Percentiles rank a stretch among this genome's conserved stretches.
Conservation (phyloP, 345 rosid genomes). For the Aquilaria sinensis region DNA sequence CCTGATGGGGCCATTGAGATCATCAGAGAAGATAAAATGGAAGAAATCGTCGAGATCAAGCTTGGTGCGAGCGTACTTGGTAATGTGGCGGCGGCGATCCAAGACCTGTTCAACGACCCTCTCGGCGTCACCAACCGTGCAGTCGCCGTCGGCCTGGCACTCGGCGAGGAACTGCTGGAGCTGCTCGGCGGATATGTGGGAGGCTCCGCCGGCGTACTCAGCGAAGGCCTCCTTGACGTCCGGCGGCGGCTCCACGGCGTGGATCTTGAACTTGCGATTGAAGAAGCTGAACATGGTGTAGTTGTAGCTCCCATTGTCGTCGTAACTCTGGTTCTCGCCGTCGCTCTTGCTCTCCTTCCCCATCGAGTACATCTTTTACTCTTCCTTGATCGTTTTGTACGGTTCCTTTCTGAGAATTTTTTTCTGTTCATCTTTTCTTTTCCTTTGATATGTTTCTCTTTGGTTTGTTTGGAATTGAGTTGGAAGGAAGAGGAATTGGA, state of each 20-base stretch:
- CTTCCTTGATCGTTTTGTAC: no score
- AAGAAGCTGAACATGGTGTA: conserved; percentile 67
- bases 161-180: conserved; percentile 48
- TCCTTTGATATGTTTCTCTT: not conserved
- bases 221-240: conserved; percentile 49
- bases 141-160: conserved; percentile 36
- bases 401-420: no score
- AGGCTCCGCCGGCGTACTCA: conserved; percentile 31
- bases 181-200: conserved; percentile 35
- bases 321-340: no score
- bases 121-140: conserved; percentile 47
- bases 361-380: conserved; percentile 7
- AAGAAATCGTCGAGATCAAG: conserved; percentile 48
- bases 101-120: conserved; percentile 38
- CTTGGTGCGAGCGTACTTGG: conserved; percentile 29
- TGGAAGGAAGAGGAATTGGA: not conserved
- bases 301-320: conserved; percentile 25
- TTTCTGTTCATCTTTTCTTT: no score
- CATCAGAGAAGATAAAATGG: conserved; percentile 25
- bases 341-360: conserved; percentile 27
- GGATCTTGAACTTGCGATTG: conserved; percentile 63
- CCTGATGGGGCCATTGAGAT: conserved; percentile 39
- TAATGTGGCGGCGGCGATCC: conserved; percentile 27
- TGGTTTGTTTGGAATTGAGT: not conserved
- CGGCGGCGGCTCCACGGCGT: conserved; percentile 56